Evolutionary conservation across 2,329 filamentous ascomycete genomes (phyloP), one percentile per base, ranked within the genome.

Genomic region (Davidsoniella eucalypti): DNA sequence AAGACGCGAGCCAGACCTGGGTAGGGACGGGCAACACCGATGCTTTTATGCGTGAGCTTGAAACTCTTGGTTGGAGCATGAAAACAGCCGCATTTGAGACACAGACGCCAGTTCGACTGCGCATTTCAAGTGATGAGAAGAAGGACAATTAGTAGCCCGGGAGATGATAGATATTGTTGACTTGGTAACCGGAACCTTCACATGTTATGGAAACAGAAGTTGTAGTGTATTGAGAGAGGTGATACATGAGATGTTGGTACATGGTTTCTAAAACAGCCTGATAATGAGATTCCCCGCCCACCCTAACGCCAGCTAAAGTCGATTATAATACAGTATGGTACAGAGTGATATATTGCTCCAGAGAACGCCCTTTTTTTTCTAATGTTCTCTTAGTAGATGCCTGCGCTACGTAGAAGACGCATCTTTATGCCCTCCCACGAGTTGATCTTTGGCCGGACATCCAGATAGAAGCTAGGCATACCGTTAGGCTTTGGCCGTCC

Each of bases 361-460:
- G 39, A 8, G 29, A 23, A 18, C 25, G 10, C 44, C 45, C 41
- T 17, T 48, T 21, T 48, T 21, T 21, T 7, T 37, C 23, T 2
- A 9, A 12, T 14, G 46, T 36, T 17, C 26, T 17, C 37, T 60
- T 58, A 80, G 9, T 65, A 66, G 50, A 80, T 46, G 2, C 75
- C 76, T 0, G 70, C 55, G 36, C 67, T 68, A 33, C 68, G 69
- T 60, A 71, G 62, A 0, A 68, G 69, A 36, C 80, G 69, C 79
- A 83, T 84, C 67, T 76, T 80, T 57, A 78, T 68, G 0, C 79
- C 80, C 63, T 83, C 79, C 70, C 73, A 78, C 1, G 70, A 75
- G 59, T 82, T 82, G 55, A 84, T 60, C 66, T 84, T 84, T 0
- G 80, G 80, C 58, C 79, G 66, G 41, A 83, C 78, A 57, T 83